Evolutionary conservation across 495 filamentous ascomycete genomes (phyloP).

Genomic region (Tuber microsphaerosporum): DNA sequence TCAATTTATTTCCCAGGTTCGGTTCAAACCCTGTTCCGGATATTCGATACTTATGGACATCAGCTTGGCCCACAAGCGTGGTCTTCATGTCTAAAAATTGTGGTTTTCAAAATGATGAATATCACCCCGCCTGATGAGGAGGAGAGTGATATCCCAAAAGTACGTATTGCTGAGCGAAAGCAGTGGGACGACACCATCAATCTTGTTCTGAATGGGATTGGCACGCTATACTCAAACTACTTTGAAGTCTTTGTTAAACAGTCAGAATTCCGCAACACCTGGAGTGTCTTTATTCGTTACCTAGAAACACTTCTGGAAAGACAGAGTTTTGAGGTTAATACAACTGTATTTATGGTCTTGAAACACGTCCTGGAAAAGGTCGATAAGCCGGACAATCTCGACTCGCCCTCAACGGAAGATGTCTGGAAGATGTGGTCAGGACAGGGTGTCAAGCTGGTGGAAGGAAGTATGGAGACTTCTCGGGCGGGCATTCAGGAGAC

Average conservation of each 20-base stretch:
- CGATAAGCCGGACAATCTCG: conserved; percentile 47
- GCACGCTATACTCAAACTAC: conserved; percentile 42
- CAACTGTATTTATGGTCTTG: conserved; percentile 62
- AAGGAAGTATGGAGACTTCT: conserved; percentile 29
- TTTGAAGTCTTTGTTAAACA: conserved; percentile 42
- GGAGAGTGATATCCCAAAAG: conserved; percentile 5
- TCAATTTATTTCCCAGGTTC: conserved; percentile 47
- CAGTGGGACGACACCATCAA: conserved; percentile 42
- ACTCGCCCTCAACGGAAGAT: conserved; percentile 53
- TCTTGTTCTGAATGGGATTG: conserved; percentile 40
- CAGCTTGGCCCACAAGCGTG: conserved; percentile 70
- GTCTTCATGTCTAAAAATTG: conserved; percentile 71
- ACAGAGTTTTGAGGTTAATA: conserved; percentile 60
- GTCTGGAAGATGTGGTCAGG: conserved; percentile 65
- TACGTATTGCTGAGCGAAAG: conserved; percentile 35
- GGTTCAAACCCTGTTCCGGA: conserved; percentile 80
- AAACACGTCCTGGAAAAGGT: conserved; percentile 58
- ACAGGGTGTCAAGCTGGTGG: conserved; percentile 39
- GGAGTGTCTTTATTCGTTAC: conserved; percentile 61
- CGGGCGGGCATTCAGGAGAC: conserved; percentile 42
- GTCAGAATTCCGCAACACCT: conserved; percentile 47
- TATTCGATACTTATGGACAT: conserved; percentile 85
- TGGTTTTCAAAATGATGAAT: conserved; percentile 68
- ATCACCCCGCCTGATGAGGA: conserved; percentile 42
- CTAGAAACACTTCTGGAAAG: conserved; percentile 56